These are phyloP conservation scores for Candida labiduridarum DNA, from an alignment of 1,139 yeast species.

Conservation along the genomic window DNA sequence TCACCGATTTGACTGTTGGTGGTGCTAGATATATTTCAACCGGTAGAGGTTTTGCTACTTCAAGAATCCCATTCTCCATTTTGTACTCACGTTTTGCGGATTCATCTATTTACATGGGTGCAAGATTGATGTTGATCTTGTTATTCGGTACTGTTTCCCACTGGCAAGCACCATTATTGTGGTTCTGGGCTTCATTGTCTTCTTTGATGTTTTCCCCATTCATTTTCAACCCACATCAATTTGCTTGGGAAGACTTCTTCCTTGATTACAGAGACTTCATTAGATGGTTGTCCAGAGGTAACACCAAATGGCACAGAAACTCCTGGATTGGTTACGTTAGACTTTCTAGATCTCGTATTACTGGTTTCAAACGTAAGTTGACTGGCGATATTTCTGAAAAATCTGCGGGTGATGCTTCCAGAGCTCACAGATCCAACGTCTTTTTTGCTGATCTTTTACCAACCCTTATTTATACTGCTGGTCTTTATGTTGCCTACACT, in stretches of 20 bases:
- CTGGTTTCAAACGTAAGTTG: constrained; percentile 96
- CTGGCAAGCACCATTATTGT: constrained; percentile 96
- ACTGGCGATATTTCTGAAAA: constrained; percentile 89
- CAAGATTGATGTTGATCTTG: constrained; percentile 85
- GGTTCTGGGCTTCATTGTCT: constrained; percentile 98
- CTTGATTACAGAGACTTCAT: constrained; percentile 98
- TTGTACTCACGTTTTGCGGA: constrained; percentile 96
- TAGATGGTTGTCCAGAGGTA: constrained; percentile 99
- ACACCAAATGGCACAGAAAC: constrained; percentile 97
- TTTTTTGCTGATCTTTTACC: constrained; percentile 87
- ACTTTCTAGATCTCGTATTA: constrained; percentile 92
- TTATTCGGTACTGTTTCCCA: constrained; percentile 89
- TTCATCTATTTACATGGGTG: constrained; percentile 95
- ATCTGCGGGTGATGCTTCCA: constrained; percentile 90
- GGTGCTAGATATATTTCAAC: constrained; percentile 74
- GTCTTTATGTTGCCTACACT: constrained; percentile 87
- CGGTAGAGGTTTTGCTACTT: constrained; percentile 77
- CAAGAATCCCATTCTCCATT: constrained; percentile 96
- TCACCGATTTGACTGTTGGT: constrained; percentile 94
- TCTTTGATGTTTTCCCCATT: constrained; percentile 94
- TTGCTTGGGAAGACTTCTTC: constrained; percentile 98
- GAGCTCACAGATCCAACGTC: constrained; percentile 90
- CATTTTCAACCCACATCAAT: constrained; percentile 97
- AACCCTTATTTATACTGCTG: constrained; percentile 83
- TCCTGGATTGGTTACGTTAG: constrained; percentile 99